Base-by-base conservation (phyloP, 129 eudicot species). In the Tagetes erecta region DNA sequence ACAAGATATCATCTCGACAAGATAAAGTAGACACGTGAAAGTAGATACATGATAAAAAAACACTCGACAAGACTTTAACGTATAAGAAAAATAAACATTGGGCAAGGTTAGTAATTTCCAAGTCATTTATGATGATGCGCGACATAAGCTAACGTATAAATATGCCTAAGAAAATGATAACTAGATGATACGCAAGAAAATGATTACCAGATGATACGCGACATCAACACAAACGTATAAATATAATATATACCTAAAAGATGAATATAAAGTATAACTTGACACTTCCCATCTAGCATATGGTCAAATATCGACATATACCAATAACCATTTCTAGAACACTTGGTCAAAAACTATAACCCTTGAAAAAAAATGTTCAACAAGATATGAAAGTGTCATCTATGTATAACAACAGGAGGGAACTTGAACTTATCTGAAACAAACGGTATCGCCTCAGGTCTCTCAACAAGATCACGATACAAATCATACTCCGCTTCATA, bases 401-500 rank as follows among this genome's bases (percentile, higher is more conserved):
- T 96, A 79, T 94, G 83, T 37, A 94, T 81, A 52, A 80, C 83
- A 73, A 90, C 88, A 67, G 77, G 85, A 83, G 98, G 98, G 72
- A 90, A 86, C 96, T 85, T 72, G 74, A 90, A 90, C 86, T 82
- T 83, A 56, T 83, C 92, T 20, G 96, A 86, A 49, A 94, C 36
- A 74, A 88, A 94, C 1, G 98, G 98, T 20, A 94, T 76, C n/a
- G 74, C 83, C 70, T 81, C 71, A 11, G 91, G 93, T 64, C 84
- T 78, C 51, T 80, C 84, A 49, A 86, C 83, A 84, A 94, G 83
- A 91, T 88, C 96, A 14, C 51, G 83, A 70, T 94, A 94, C 79
- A 94, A 78, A 41, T 88, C 96, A 67, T 94, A 94, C 77, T 94
- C 98, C 1, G 98, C 96, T 59, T 84, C 74, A 33, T 94, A 94